phyloP scores from a whole-genome alignment of 176 grass and related monocot genomes.

The Saccharum spontaneum region DNA sequence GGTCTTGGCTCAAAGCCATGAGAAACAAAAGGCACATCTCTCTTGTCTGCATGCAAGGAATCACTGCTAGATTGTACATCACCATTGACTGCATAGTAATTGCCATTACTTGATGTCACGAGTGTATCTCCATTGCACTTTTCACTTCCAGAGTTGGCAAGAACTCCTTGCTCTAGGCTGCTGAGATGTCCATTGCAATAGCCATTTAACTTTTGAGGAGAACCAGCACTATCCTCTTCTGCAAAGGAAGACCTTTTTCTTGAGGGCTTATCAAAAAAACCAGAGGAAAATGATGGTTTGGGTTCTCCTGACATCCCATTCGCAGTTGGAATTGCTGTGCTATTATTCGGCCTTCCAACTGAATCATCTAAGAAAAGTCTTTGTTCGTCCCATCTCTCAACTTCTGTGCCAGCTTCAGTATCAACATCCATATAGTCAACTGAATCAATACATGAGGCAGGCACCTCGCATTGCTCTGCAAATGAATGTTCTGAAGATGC shows the following conservation, averaged over 20 bases:
- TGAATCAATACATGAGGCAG: conserved; percentile 36
- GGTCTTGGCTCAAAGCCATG: conserved; percentile 45
- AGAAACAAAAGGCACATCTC: conserved; percentile 29
- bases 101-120: conserved; percentile 10
- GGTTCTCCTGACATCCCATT: conserved; percentile 48
- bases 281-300: conserved; percentile 51
- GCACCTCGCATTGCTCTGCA: conserved; percentile 32
- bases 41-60: conserved; percentile 16
- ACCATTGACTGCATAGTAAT: conserved; percentile 12
- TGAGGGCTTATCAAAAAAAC: conserved; percentile 62
- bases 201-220: conserved; percentile 40
- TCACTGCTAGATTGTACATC: conserved; percentile 4
- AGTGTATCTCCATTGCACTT: conserved; percentile 44
- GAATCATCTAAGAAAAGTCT: conserved; percentile 18
- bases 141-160: conserved; percentile 28
- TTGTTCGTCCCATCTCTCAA: conserved; percentile 20
- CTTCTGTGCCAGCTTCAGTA: conserved; percentile 31
- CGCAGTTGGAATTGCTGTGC: conserved; percentile 7
- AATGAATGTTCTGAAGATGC: conserved; percentile 37
- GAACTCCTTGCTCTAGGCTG: conserved; percentile 30
- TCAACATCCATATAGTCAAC: conserved; percentile 54
- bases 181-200: conserved; percentile 42
- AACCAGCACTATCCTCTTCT: conserved; percentile 34
- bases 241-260: conserved; percentile 43
- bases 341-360: conserved; percentile 25